Percentiles rank a stretch among this genome's conserved stretches.
These are phyloP conservation scores for Shiraia sp. DNA, from an alignment of 2,329 filamentous ascomycete species.

Conservation along the genomic window DNA sequence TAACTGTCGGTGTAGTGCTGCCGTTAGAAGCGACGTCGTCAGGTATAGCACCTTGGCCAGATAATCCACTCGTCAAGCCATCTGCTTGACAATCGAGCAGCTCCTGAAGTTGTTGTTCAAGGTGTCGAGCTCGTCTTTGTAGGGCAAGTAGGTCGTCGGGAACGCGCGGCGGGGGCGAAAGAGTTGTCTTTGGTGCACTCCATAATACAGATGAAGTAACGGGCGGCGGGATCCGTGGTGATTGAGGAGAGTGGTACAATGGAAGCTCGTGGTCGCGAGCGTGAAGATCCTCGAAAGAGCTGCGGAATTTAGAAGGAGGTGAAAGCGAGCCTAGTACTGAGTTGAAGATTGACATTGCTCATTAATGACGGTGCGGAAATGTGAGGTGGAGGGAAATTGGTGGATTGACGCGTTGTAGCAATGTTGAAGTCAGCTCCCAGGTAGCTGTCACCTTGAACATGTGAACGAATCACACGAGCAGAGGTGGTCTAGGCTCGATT, in stretches of 20 bases:
- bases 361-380: too few relatives aligned
- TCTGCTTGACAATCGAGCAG: slow-evolving; percentile 65
- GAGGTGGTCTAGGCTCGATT: too few relatives aligned
- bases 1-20: slow-evolving; percentile 55
- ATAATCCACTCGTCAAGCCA: slow-evolving; percentile 56
- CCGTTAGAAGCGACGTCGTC: slow-evolving; percentile 54
- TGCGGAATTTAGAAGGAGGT: slow-evolving; percentile 37
- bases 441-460: slow-evolving; percentile 25
- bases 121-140: slow-evolving; percentile 56
- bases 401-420: slow-evolving; percentile 6
- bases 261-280: slow-evolving; percentile 41
- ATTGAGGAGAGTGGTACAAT: slow-evolving; percentile 36
- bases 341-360: slow-evolving; percentile 39
- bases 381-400: slow-evolving; percentile 3
- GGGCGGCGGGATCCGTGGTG: slow-evolving; percentile 40
- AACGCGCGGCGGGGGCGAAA: slow-evolving; percentile 32
- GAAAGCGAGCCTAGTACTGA: slow-evolving; percentile 43
- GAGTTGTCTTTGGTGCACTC: slow-evolving; percentile 26
- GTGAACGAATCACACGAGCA: slow-evolving; percentile 39
- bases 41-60: slow-evolving; percentile 31
- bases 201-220: slow-evolving; percentile 40
- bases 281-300: slow-evolving; percentile 42
- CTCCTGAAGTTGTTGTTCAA: slow-evolving; percentile 61
- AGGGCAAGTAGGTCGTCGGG: slow-evolving; percentile 53
- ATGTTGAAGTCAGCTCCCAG: slow-evolving; percentile 25